Conservation (phyloP, 2,329 filamentous ascomycete species). For the Sporothrix pseudoabietina region DNA sequence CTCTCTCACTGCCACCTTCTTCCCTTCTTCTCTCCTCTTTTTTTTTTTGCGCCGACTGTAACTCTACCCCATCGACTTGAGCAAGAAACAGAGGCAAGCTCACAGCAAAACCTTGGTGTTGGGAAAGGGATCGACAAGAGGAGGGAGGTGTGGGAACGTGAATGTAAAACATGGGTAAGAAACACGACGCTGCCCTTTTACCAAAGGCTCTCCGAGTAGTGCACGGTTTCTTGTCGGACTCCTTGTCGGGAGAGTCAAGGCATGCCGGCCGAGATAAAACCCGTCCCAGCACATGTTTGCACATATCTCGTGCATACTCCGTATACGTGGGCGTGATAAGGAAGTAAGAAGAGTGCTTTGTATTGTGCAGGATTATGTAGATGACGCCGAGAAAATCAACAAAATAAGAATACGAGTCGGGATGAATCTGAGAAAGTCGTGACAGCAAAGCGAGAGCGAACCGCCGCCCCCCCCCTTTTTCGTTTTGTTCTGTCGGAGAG, state of each 20-base stretch:
- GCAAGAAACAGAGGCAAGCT: neutral
- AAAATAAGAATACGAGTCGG: constrained; percentile 20
- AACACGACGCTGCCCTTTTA: neutral
- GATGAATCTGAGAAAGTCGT: neutral
- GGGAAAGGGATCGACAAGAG: constrained; percentile 8
- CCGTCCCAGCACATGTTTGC: neutral
- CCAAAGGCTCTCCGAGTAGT: neutral
- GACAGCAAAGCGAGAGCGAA: neutral
- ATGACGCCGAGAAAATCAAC: neutral
- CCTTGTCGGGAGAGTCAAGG: neutral
- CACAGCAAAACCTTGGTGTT: neutral
- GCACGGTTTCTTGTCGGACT: neutral
- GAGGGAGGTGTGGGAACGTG: neutral
- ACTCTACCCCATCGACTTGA: constrained; percentile 9
- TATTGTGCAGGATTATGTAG: neutral
- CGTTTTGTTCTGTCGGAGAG: neutral
- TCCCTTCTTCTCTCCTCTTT: neutral
- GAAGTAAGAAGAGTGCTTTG: neutral
- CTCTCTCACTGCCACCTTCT: constrained; percentile 4
- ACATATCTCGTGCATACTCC: too few species aligned
- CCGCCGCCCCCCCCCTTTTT: neutral
- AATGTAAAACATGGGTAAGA: neutral
- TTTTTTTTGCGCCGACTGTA: neutral
- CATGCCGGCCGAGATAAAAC: neutral
- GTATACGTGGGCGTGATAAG: neutral